Conservation (phyloP, 2,329 filamentous ascomycete genomes). For the Myrmaecium sp. region DNA sequence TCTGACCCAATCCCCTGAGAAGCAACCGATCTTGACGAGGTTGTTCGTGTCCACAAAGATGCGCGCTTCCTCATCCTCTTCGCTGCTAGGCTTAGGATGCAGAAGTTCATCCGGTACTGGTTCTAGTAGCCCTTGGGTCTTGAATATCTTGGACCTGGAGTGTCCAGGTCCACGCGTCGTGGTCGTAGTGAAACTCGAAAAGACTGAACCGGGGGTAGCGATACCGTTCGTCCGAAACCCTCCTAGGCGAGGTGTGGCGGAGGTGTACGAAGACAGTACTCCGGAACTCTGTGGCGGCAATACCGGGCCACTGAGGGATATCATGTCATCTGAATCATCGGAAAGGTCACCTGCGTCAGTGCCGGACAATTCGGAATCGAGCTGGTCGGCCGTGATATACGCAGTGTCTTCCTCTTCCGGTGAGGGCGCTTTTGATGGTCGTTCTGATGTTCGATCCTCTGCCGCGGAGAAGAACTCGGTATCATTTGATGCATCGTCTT, state of each 20-base stretch:
- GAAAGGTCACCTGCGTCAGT: conserved; percentile 62
- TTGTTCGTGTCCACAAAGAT: conserved; percentile 82
- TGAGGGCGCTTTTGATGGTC: conserved; percentile 20
- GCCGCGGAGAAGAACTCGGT: conserved; percentile 87
- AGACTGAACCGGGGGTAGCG: conserved; percentile 71
- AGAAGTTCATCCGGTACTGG: conserved; percentile 61
- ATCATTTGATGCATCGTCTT: conserved; percentile 76
- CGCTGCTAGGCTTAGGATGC: conserved; percentile 64
- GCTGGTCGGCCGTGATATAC: conserved; percentile 24
- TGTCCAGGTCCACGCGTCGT: conserved; percentile 55
- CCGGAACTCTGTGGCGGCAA: conserved; percentile 64
- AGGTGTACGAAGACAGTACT: conserved; percentile 60
- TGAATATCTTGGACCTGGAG: conserved; percentile 64
- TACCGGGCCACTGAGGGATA: conserved; percentile 67
- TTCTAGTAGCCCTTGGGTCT: conserved; percentile 58
- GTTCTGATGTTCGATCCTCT: conserved; percentile 49
- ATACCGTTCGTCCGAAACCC: conserved; percentile 57
- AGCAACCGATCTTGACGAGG: conserved; percentile 79
- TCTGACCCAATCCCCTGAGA: conserved; percentile 92
- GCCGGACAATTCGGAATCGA: conserved; percentile 43
- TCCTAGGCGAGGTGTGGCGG: conserved; percentile 63
- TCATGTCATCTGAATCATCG: conserved; percentile 88
- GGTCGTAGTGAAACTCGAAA: conserved; percentile 72
- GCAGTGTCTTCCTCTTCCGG: conserved; percentile 21
- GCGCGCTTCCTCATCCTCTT: conserved; percentile 75